Percentiles rank a stretch among this genome's conserved stretches.
Evolutionary conservation across 2,329 filamentous ascomycete genomes (phyloP).

Genomic region (Stemphylium beticola): DNA sequence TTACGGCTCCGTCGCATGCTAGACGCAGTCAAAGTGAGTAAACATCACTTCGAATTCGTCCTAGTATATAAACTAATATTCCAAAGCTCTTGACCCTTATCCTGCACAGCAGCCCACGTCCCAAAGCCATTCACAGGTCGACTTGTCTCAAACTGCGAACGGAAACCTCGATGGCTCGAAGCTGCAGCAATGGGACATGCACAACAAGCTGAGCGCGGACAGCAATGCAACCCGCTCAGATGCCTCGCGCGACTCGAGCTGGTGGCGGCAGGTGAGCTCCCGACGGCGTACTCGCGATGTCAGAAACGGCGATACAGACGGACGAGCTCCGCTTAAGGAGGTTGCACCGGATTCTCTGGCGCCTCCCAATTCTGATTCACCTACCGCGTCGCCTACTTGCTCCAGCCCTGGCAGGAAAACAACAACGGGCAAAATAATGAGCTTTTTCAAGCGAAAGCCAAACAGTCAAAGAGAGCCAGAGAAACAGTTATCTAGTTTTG

Average conservation of each 20-base stretch:
- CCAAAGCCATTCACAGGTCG: conserved; percentile 45
- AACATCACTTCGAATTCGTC: conserved; percentile 20
- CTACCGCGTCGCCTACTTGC: conserved; percentile 28
- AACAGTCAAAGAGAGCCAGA: conserved; percentile 37
- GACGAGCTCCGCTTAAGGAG: conserved; percentile 33
- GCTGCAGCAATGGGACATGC: conserved; percentile 38
- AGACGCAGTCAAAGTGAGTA: conserved; percentile 45
- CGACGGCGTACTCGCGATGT: conserved; percentile 35
- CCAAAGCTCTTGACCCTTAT: conserved; percentile 39
- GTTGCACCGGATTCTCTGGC: conserved; percentile 23
- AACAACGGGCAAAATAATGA: conserved; percentile 44
- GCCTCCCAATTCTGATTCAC: conserved; percentile 32
- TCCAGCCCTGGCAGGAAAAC: conserved; percentile 37
- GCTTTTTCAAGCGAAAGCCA: conserved; percentile 46
- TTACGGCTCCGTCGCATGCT: conserved; percentile 45
- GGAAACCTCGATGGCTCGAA: conserved; percentile 43
- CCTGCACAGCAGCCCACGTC: conserved; percentile 38
- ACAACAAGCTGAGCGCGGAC: conserved; percentile 47
- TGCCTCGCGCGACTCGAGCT: conserved; percentile 39
- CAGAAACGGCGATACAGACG: conserved; percentile 40
- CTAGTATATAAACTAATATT: conserved; percentile 7
- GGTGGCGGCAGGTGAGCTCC: conserved; percentile 46
- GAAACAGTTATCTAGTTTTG: conserved; percentile 44
- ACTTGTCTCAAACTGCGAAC: conserved; percentile 40
- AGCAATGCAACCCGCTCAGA: conserved; percentile 39